These are phyloP conservation scores for Trichoderma harzianum DNA, from an alignment of 2,329 filamentous ascomycete species.

Conservation along the genomic window DNA sequence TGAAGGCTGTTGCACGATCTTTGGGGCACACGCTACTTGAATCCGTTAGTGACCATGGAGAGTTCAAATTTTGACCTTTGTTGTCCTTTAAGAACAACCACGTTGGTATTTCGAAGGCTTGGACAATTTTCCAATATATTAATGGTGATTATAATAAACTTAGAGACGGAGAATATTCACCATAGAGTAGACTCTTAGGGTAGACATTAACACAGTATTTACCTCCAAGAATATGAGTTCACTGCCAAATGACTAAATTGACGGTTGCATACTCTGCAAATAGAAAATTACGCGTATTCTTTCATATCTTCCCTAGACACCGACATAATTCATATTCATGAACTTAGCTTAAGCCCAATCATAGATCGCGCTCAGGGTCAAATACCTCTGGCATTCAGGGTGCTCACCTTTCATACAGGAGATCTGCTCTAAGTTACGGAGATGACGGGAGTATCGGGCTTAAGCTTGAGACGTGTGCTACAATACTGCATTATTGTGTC, in stretches of 20 bases:
- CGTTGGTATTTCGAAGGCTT: background rate
- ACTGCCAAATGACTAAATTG: background rate
- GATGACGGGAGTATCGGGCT: background rate
- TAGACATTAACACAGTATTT: background rate
- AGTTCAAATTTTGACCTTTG: background rate
- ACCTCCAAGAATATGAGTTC: background rate
- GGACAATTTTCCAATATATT: accelerated
- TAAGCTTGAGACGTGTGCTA: background rate
- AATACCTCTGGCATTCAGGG: background rate
- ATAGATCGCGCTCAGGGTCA: background rate
- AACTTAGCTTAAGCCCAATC: background rate
- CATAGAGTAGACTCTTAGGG: background rate
- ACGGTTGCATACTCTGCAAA: background rate
- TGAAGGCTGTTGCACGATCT: background rate
- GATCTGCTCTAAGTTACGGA: background rate
- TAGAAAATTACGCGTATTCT: background rate
- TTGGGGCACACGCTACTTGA: background rate
- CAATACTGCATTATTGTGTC: background rate
- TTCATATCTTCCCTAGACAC: accelerated
- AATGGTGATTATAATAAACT: background rate
- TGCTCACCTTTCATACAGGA: background rate
- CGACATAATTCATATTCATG: background rate
- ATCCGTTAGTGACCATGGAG: background rate
- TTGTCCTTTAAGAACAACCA: background rate
- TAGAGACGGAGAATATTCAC: background rate